Evolutionary conservation across 208 protist species (phyloP).

Genomic region (Zelonia costaricensis): DNA sequence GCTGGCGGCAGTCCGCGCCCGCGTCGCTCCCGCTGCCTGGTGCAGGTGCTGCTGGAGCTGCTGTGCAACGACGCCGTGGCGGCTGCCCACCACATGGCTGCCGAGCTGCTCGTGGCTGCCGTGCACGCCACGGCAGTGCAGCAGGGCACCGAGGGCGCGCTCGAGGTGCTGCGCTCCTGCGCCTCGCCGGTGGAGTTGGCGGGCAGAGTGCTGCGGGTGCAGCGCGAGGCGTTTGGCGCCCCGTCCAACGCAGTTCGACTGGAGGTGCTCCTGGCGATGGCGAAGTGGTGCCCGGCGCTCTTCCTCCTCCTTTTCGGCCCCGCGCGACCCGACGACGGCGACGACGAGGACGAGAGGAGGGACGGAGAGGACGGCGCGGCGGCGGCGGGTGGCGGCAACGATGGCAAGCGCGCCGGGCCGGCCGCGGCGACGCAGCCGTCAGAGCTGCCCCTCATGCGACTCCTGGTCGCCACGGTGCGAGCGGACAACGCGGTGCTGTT

Average conservation of each 20-base stretch:
- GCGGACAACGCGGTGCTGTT: conserved; percentile 8
- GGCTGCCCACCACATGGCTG: conserved; percentile 7
- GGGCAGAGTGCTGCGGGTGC: conserved; percentile 8
- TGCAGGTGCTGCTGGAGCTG: conserved; percentile 11
- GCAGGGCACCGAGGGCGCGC: background rate
- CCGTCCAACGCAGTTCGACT: conserved; percentile 30
- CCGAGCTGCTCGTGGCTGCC: conserved; percentile 23
- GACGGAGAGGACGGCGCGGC: background rate
- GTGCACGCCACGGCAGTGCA: conserved; percentile 15
- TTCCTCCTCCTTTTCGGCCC: conserved; percentile 27
- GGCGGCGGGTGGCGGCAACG: background rate
- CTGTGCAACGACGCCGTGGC: conserved; percentile 5
- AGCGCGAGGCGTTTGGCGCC: conserved; percentile 8
- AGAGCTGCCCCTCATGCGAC: conserved; percentile 24
- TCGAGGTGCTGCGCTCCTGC: conserved; percentile 16
- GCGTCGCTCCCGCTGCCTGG: conserved; percentile 6
- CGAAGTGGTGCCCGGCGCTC: conserved; percentile 22
- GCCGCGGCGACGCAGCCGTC: conserved; percentile 9
- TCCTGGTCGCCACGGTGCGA: conserved; percentile 19
- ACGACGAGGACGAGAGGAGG: background rate
- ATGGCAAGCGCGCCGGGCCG: background rate
- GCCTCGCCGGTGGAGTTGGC: conserved; percentile 5
- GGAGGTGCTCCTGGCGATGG: conserved; percentile 29
- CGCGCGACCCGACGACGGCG: background rate
- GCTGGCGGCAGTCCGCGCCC: no score